Percentiles rank a stretch among this genome's conserved stretches.
Evolutionary conservation across 768 basidiomycete species (phyloP).

Genomic region (Cyclocybe cylindracea): DNA sequence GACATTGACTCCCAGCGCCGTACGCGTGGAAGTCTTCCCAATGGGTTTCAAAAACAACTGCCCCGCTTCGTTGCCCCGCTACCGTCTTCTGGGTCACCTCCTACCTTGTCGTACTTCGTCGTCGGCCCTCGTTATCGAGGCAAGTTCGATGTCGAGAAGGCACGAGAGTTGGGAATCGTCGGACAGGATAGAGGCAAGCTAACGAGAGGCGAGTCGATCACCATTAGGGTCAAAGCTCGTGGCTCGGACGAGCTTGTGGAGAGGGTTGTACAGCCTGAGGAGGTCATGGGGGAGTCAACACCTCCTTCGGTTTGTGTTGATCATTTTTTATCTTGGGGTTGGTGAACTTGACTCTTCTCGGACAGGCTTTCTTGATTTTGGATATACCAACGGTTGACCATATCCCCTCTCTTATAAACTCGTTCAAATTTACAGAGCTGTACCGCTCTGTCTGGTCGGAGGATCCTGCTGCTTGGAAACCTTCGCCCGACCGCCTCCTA

Average conservation of each 20-base stretch:
- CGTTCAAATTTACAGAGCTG: slow-evolving; percentile 47
- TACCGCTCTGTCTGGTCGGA: slow-evolving; percentile 51
- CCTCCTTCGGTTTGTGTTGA: slow-evolving; percentile 40
- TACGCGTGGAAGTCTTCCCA: slow-evolving; percentile 20
- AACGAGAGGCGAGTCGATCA: slow-evolving; percentile 65
- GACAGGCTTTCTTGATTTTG: slow-evolving; percentile 63
- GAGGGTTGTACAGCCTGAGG: slow-evolving; percentile 59
- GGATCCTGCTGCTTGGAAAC: slow-evolving; percentile 33
- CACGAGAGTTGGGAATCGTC: slow-evolving; percentile 60
- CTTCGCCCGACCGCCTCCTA: slow-evolving; percentile 34
- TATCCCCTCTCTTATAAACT: slow-evolving; percentile 49
- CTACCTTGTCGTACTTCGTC: slow-evolving; percentile 50
- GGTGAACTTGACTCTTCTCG: background rate
- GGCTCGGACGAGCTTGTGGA: slow-evolving; percentile 32
- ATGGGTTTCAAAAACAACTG: slow-evolving; percentile 37
- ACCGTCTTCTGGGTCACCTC: slow-evolving; percentile 18
- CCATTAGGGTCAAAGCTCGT: slow-evolving; percentile 49
- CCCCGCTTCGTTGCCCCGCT: slow-evolving; percentile 30
- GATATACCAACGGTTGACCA: slow-evolving; percentile 68
- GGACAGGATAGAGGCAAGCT: slow-evolving; percentile 62
- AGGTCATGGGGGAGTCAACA: slow-evolving; percentile 57
- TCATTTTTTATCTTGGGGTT: slow-evolving; percentile 1
- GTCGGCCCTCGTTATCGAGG: slow-evolving; percentile 56
- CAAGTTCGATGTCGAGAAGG: slow-evolving; percentile 74
- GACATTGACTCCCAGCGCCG: too few relatives aligned